Base-by-base conservation (phyloP, 192 early-diverging fungal genomes). In the Coemansia sp. region DNA sequence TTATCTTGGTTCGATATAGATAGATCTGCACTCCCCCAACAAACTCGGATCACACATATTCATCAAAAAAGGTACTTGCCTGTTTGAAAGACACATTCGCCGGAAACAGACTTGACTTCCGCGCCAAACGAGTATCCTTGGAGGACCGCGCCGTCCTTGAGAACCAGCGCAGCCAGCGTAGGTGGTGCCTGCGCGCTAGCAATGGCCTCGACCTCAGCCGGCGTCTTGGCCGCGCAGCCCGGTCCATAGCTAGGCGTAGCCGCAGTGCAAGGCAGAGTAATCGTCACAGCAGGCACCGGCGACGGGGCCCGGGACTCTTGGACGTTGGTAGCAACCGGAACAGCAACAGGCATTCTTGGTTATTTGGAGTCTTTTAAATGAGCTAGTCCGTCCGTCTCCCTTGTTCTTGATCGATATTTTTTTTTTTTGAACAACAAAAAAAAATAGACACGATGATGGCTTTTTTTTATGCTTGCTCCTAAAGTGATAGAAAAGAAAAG, bases 11-110 rank as follows among this genome's bases (percentile, higher is more conserved):
- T 40, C 36, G 39, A 54, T n/a, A 15, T 15, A 54, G 51, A 54
- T n/a, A 31, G 51, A 54, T 54, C 51, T 54, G 27, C 51, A 54
- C 51, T 6, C 37, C 24, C 39, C 59, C 39, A 59, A 59, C 37
- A 35, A 15, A 60, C 35, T 17, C 19, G 32, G 2, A 7, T 35
- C 32, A 32, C 15, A 29, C n/a, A 49, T 25, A 31, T 31, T 54
- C 29, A 54, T 31, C 14, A 54, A 64, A n/a, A 27, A 35, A 46
- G 31, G 25, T 17, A 80, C 79, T 63, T 82, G 95, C 97, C 97
- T 49, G 97, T 99, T 79, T 98, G 96, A 83, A 99, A 99, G 61
- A 99, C 97, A 67, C 94, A 95, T 84, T 99, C 97, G 56, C 97
- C 97, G 57, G 96, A 86, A 53, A 97, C 88, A 38, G 89, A 90